These are phyloP conservation scores for Hordeum marinum DNA, from an alignment of 176 grass and related monocot species.

Conservation along the genomic window DNA sequence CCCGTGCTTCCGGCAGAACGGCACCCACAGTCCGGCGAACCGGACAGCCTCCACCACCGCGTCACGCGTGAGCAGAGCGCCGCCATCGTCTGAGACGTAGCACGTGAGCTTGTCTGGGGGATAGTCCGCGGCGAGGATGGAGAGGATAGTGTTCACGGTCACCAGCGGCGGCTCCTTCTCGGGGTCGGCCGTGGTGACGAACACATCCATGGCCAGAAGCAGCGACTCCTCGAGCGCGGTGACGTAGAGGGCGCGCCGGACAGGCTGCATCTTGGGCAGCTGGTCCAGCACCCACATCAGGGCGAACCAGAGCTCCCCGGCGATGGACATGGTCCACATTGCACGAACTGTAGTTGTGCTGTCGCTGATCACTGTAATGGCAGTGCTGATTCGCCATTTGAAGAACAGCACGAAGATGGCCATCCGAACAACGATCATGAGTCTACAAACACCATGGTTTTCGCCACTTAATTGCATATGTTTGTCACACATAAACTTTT, in stretches of 20 bases:
- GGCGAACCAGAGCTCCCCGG: constrained; percentile 28
- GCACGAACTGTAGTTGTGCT: too few relatives aligned
- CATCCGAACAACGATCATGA: constrained; percentile 14
- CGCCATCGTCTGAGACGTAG: constrained; percentile 32
- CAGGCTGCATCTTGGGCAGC: constrained; percentile 13
- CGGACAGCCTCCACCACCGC: background rate
- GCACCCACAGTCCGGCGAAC: constrained; percentile 26
- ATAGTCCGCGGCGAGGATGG: constrained; percentile 25
- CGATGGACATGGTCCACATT: background rate
- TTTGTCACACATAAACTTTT: too few relatives aligned
- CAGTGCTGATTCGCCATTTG: constrained; percentile 22
- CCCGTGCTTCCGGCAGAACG: constrained; percentile 26
- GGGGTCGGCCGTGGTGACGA: constrained; percentile 14
- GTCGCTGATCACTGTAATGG: background rate
- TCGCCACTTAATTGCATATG: too few relatives aligned
- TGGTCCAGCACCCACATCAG: constrained; percentile 30
- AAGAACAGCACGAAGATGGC: constrained; percentile 31
- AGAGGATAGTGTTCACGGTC: constrained; percentile 27
- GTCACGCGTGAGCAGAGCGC: background rate
- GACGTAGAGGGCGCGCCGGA: background rate
- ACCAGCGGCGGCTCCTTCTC: constrained; percentile 23
- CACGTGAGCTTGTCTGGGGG: constrained; percentile 13
- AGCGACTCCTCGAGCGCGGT: background rate
- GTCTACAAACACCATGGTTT: background rate
- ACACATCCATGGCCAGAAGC: constrained; percentile 6